These are phyloP conservation scores for Bacterosira constricta DNA, from an alignment of 108 stramenopile genomes.

Conservation along the genomic window DNA sequence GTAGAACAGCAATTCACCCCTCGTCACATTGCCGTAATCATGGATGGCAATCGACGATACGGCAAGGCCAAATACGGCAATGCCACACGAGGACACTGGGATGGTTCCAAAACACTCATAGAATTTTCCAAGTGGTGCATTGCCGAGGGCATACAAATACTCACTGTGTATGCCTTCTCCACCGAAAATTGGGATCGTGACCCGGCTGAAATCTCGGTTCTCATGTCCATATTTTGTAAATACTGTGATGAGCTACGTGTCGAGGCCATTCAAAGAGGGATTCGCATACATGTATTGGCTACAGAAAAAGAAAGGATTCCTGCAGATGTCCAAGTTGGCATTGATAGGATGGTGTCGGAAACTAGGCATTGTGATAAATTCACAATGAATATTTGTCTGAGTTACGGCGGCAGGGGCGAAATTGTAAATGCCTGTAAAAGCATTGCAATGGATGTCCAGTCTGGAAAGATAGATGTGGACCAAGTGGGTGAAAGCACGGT, in stretches of 20 bases:
- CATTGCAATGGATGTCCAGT: slow-evolving; percentile 53
- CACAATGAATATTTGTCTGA: slow-evolving; percentile 90
- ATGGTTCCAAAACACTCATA: slow-evolving; percentile 88
- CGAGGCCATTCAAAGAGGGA: slow-evolving; percentile 83
- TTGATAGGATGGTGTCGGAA: slow-evolving; percentile 63
- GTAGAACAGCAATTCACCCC: slow-evolving; percentile 57
- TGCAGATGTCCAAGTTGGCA: slow-evolving; percentile 46
- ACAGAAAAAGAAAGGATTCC: slow-evolving; percentile 75
- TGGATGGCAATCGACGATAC: slow-evolving; percentile 99
- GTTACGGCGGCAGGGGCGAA: slow-evolving; percentile 93
- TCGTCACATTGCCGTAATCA: slow-evolving; percentile 90
- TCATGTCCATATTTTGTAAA: slow-evolving; percentile 86
- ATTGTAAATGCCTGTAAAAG: slow-evolving; percentile 80
- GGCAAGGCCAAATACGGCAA: slow-evolving; percentile 75
- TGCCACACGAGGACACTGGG: slow-evolving; percentile 88
- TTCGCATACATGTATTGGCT: slow-evolving; percentile 76
- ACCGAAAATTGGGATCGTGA: slow-evolving; percentile 98
- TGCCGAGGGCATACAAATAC: slow-evolving; percentile 66
- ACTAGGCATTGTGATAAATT: slow-evolving; percentile 61
- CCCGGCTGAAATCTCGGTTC: slow-evolving; percentile 75
- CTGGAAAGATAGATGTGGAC: slow-evolving; percentile 49
- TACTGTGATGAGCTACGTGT: slow-evolving; percentile 86
- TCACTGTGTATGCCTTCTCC: slow-evolving; percentile 98
- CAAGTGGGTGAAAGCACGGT: slow-evolving; percentile 63
- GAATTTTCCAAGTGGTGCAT: slow-evolving; percentile 96